These are phyloP conservation scores for Backusella tarrabulga DNA, from an alignment of 192 early-diverging fungal species.

Conservation along the genomic window DNA sequence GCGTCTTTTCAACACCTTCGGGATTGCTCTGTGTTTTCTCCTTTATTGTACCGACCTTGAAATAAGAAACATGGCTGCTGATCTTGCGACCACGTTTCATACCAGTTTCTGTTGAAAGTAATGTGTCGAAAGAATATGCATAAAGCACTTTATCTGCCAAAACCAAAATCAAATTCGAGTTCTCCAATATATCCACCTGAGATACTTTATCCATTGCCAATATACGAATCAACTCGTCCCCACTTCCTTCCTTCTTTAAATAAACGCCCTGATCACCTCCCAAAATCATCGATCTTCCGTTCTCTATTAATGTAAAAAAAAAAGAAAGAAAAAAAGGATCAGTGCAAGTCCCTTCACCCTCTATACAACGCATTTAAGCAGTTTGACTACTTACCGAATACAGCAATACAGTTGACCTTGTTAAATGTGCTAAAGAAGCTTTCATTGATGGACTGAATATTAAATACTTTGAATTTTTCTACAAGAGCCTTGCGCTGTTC, in stretches of 20 bases:
- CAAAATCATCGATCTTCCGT: constrained; percentile 66
- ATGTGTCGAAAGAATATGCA: constrained; percentile 52
- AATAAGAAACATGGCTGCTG: constrained; percentile 63
- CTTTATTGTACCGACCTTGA: constrained; percentile 63
- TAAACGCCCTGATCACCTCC: constrained; percentile 88
- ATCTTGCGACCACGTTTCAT: constrained; percentile 52
- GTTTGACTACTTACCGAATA: constrained; percentile 34
- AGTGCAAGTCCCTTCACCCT: not conserved
- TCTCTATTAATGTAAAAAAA: not conserved
- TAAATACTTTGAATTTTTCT: constrained; percentile 49
- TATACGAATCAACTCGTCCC: constrained; percentile 46
- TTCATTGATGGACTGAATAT: constrained; percentile 51
- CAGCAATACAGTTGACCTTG: constrained; percentile 55
- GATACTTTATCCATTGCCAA: constrained; percentile 73
- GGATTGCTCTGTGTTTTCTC: constrained; percentile 39
- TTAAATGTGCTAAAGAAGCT: constrained; percentile 48
- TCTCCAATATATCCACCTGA: constrained; percentile 85
- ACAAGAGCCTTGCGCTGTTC: constrained; percentile 49
- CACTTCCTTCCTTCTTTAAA: constrained; percentile 51
- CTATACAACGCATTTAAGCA: not conserved
- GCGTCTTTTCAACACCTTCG: constrained; percentile 11
- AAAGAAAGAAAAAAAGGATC: not conserved
- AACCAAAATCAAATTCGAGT: constrained; percentile 76
- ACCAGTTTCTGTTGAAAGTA: constrained; percentile 40
- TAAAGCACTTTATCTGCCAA: constrained; percentile 72